Evolutionary conservation across 2,329 filamentous ascomycete species (phyloP), one percentile per base, ranked within the genome.

Genomic region (Dothideomycetes sp.): DNA sequence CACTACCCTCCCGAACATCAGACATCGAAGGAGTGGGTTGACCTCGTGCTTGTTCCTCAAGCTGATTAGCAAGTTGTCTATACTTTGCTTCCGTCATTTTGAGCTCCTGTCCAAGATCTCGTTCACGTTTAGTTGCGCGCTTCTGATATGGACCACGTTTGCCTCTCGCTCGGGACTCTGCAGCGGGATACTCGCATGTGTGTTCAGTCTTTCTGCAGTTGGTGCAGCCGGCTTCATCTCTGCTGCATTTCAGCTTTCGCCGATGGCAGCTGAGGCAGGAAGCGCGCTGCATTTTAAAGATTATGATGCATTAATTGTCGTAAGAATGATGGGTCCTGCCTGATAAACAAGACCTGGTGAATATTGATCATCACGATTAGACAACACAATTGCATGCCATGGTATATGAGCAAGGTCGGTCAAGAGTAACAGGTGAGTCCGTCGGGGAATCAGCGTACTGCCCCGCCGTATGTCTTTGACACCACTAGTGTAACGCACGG

Each of bases 141-240:
- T 55, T 55, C 42, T 53, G 52, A 42, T 55, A 55, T 2, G 52
- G 51, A 2, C 52, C 52, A 38, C 52, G 49, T 19, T 55, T 55
- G 5, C 49, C 47, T 36, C 51, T 53, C n/a, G 49, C 44, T 14
- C 52, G 49, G 10, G 42, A 11, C 16, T 54, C 50, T 4, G 49
- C 49, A 4, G 45, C 31, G 12, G 49, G 47, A 34, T 54, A 55
- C 2, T 54, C 49, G 40, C 52, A 55, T 24, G 49, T 50, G 18
- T 54, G 37, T 5, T 49, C 46, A 15, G 48, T 38, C 34, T 52
- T 53, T 22, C 38, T 36, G 40, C 52, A 55, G 31, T 55, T 52
- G 17, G 34, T 40, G 38, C 52, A 55, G 9, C 50, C 51, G 33
- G 48, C 45, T 7, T 41, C 36, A 36, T 53, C 49, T 19, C 49